Base-by-base conservation (phyloP, 2,329 filamentous ascomycete species). In the Cordyceps militaris region DNA sequence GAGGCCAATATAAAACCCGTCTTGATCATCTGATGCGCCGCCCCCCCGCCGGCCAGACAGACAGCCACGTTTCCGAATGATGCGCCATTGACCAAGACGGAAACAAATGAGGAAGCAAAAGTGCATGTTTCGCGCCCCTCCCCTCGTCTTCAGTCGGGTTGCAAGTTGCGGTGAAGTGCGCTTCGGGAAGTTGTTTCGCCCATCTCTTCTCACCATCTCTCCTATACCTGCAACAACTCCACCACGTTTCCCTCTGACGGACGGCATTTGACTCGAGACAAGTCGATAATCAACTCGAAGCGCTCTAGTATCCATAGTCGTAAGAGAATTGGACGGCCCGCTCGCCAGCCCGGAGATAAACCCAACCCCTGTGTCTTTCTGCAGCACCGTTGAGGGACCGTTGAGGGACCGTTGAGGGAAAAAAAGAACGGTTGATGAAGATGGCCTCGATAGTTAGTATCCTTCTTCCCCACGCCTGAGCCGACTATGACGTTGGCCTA, bases 1-100 rank as follows among this genome's bases (percentile, higher is more conserved):
- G 52, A 38, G 21, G 42, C 28, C 24, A 55, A 46, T 36, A 46
- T 36, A 54, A 36, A 53, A 38, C 52, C 19, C 23, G 30, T 13
- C 42, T 46, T 46, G 42, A 55, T 55, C 52, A 55, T 55, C 52
- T 55, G 52, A 55, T 47, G 44, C 28, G n/a, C 26, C 9, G 10
- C 19, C 11, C 42, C 40, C 51, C 28, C 14, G 19, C 43, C n/a
- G 14, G 13, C 38, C 34, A 13, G 30, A 16, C 52, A 55, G 42
- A 21, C 38, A 42, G 38, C 52, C 52, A 55, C 52, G 52, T 55
- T 55, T 36, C 23, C n/a, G 42, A 47, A 47, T 46, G 21, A 42
- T 8, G 16, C 38, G 38, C 38, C 6, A 11, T 21, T 5, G n/a
- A 21, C 38, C 38, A 42, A 21, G 10, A 21, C 38, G n/a, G 38